Percentiles rank a stretch among this genome's conserved stretches.
Conservation (phyloP, 2,329 filamentous ascomycete species). For the Trichoderma koningii region DNA sequence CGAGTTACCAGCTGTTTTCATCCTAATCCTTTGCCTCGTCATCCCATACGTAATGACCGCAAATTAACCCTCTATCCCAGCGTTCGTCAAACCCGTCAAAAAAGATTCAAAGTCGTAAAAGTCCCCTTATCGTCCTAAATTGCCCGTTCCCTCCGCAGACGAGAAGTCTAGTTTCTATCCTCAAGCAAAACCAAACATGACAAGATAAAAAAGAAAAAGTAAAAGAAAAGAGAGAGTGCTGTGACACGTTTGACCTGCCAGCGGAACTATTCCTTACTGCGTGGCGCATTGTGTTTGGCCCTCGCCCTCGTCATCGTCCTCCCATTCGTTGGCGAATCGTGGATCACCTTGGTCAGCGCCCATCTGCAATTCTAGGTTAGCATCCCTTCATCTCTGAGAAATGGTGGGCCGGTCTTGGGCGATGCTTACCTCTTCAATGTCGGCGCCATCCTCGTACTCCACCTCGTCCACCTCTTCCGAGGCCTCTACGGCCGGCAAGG, state of each 20-base stretch:
- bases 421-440: slow-evolving; percentile 70
- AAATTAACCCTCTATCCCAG: slow-evolving; percentile 18
- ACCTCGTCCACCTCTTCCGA: slow-evolving; percentile 80
- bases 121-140: background rate
- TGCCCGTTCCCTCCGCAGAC: slow-evolving; percentile 7
- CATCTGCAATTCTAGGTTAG: slow-evolving; percentile 53
- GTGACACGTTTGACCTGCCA: background rate
- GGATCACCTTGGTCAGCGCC: slow-evolving; percentile 71
- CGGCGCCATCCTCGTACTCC: slow-evolving; percentile 77
- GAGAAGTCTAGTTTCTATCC: slow-evolving; percentile 23
- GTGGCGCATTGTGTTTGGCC: slow-evolving; percentile 70
- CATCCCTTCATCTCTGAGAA: background rate
- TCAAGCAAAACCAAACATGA: slow-evolving; percentile 5
- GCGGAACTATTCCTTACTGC: slow-evolving; percentile 54
- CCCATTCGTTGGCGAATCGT: slow-evolving; percentile 65
- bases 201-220: background rate
- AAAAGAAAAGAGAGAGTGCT: too few species aligned
- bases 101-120: slow-evolving; percentile 10
- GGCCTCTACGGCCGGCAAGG: slow-evolving; percentile 61
- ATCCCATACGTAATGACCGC: slow-evolving; percentile 10
- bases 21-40: slow-evolving; percentile 1
- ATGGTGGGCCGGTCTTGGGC: too few species aligned
- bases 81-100: slow-evolving; percentile 1
- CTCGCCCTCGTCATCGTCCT: slow-evolving; percentile 70
- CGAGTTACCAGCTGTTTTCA: background rate